phyloP scores from a whole-genome alignment of 78 protist genomes.

The Pigoraptor vietnamica region DNA sequence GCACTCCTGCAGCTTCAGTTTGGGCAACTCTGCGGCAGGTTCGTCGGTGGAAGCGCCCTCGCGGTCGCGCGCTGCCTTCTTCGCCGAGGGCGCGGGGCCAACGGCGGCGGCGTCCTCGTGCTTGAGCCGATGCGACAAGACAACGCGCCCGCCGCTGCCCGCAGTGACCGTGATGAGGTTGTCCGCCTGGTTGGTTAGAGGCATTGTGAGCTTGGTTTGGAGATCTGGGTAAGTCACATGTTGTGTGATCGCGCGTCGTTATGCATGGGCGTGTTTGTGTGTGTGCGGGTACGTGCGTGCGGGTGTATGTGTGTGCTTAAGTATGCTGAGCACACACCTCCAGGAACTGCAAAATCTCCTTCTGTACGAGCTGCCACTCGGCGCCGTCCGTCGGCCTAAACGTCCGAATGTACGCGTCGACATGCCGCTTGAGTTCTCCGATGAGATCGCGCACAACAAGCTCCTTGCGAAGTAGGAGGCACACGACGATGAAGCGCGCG shows the following conservation, averaged over 20 bases:
- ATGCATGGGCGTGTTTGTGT: too few species aligned
- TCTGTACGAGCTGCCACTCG: background rate
- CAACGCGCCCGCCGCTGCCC: background rate
- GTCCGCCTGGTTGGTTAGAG: background rate
- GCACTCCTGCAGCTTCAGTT: background rate
- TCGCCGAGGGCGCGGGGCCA: background rate
- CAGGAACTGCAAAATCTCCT: background rate
- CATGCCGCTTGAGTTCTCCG: background rate
- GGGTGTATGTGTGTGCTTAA: too few species aligned
- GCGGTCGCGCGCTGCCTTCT: background rate
- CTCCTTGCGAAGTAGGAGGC: conserved; percentile 2
- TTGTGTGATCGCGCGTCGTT: too few species aligned
- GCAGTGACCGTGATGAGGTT: background rate
- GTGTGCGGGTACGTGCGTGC: too few species aligned
- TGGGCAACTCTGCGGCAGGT: background rate
- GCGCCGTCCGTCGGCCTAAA: background rate
- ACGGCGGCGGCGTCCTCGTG: background rate
- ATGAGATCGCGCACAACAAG: background rate
- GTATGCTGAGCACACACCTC: background rate
- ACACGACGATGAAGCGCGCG: conserved; percentile 32
- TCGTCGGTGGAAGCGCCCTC: background rate
- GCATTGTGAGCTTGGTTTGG: too few species aligned
- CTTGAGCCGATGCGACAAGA: background rate
- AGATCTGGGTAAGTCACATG: too few species aligned
- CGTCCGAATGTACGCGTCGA: background rate